phyloP scores from a whole-genome alignment of 345 rosid species.

The Pistacia integerrima region DNA sequence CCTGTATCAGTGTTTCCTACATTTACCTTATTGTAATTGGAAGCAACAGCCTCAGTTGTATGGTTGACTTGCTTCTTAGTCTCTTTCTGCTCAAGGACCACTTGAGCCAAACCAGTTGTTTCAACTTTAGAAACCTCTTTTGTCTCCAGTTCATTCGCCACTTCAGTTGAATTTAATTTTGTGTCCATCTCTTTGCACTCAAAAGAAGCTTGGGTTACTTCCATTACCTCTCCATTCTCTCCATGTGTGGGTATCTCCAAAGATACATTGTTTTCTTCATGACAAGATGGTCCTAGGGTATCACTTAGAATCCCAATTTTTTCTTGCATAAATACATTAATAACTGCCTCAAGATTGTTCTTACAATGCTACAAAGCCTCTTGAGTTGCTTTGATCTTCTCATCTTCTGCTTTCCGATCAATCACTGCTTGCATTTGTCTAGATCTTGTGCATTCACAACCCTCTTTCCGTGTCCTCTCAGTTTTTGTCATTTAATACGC shows the following conservation, averaged over 20 bases:
- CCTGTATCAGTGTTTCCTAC: too few species aligned
- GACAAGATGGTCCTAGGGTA: constrained; percentile 29
- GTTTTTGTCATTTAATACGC: too few species aligned
- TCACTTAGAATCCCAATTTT: constrained; percentile 22
- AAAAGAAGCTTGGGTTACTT: too few species aligned
- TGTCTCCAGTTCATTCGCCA: constrained; percentile 36
- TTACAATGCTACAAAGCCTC: constrained; percentile 22
- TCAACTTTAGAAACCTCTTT: constrained; percentile 45
- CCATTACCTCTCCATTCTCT: too few species aligned
- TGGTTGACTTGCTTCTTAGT: too few species aligned
- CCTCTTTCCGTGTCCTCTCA: constrained; percentile 31
- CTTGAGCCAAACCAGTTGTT: constrained; percentile 6
- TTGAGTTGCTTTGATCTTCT: constrained; percentile 28
- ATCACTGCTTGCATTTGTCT: constrained; percentile 35
- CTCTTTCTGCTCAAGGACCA: too few species aligned
- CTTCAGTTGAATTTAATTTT: constrained; percentile 36
- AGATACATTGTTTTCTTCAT: constrained; percentile 27
- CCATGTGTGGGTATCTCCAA: not conserved
- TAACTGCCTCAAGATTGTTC: too few species aligned
- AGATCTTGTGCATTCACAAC: constrained; percentile 33
- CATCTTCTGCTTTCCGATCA: constrained; percentile 36
- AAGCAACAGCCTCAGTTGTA: too few species aligned
- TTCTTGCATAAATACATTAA: too few species aligned
- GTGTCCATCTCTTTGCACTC: too few species aligned
- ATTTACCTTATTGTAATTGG: too few species aligned